Conservation (phyloP, 176 grass and related monocot genomes). For the Tillandsia fasciculata region DNA sequence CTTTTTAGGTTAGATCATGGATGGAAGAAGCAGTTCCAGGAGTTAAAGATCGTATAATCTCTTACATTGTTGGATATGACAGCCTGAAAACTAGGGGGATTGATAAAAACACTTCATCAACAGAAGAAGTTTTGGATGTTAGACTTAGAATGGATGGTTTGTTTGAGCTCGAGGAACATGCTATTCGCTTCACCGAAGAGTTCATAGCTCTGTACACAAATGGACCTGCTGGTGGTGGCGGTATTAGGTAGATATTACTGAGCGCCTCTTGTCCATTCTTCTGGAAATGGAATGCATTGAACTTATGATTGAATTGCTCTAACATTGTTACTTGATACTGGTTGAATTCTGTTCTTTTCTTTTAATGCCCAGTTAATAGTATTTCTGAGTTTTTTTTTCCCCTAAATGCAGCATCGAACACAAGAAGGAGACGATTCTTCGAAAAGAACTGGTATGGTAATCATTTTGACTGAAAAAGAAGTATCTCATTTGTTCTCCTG, state of each 20-base stretch:
- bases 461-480: neutral
- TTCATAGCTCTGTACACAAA: constrained; percentile 95
- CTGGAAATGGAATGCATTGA: neutral
- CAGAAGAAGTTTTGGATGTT: constrained; percentile 45
- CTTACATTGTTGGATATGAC: constrained; percentile 71
- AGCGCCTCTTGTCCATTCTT: constrained; percentile 9
- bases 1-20: constrained; percentile 76
- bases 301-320: neutral
- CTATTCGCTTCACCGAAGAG: constrained; percentile 60
- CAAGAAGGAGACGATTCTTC: constrained; percentile 64
- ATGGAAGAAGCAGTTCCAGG: constrained; percentile 62
- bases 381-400: constrained; percentile 26
- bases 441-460: constrained; percentile 59
- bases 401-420: constrained; percentile 53
- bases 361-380: constrained; percentile 11
- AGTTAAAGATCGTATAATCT: constrained; percentile 43
- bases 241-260: constrained; percentile 46
- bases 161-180: constrained; percentile 67
- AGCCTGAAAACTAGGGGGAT: constrained; percentile 62
- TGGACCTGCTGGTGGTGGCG: constrained; percentile 85
- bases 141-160: constrained; percentile 91
- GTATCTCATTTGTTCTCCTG: neutral
- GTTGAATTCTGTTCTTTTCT: constrained; percentile 4
- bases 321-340: neutral
- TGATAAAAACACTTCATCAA: constrained; percentile 15